Conservation (phyloP, 495 filamentous ascomycete species). For the Thermothielavioides terrestris region DNA sequence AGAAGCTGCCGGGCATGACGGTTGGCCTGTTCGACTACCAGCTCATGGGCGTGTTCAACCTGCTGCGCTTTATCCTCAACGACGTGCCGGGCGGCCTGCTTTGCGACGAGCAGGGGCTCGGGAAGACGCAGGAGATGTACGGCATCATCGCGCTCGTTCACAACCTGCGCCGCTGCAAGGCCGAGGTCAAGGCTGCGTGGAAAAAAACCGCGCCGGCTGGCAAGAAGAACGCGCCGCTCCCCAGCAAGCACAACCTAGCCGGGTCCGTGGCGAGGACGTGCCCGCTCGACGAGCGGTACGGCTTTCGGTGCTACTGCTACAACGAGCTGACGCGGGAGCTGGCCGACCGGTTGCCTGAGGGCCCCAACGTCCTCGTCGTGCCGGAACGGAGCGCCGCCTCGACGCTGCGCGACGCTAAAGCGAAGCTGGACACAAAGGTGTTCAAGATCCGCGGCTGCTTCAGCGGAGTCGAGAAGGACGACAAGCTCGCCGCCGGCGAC, state of each 20-base stretch:
- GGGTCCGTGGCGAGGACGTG: background rate
- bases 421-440: conserved; percentile 17
- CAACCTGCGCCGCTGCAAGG: conserved; percentile 10
- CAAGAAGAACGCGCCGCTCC: background rate
- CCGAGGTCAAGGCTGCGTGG: conserved; percentile 13
- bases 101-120: conserved; percentile 23
- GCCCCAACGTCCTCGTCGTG: conserved; percentile 16
- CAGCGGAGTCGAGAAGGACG: conserved; percentile 5
- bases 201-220: background rate
- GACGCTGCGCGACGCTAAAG: conserved; percentile 14
- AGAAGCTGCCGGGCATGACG: conserved; percentile 15
- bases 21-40: conserved; percentile 25
- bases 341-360: conserved; percentile 18
- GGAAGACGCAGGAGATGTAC: conserved; percentile 25
- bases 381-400: conserved; percentile 11
- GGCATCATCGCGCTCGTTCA: conserved; percentile 13
- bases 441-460: conserved; percentile 12
- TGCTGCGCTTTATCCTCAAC: conserved; percentile 6
- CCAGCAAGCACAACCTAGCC: conserved; percentile 3
- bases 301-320: conserved; percentile 23
- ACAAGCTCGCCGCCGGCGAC: conserved; percentile 9
- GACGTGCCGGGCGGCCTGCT: conserved; percentile 19
- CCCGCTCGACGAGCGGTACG: conserved; percentile 13
- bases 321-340: conserved; percentile 9
- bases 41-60: conserved; percentile 18